These are phyloP conservation scores for Curvularia sp. DNA, from an alignment of 2,329 filamentous ascomycete species.

Conservation along the genomic window DNA sequence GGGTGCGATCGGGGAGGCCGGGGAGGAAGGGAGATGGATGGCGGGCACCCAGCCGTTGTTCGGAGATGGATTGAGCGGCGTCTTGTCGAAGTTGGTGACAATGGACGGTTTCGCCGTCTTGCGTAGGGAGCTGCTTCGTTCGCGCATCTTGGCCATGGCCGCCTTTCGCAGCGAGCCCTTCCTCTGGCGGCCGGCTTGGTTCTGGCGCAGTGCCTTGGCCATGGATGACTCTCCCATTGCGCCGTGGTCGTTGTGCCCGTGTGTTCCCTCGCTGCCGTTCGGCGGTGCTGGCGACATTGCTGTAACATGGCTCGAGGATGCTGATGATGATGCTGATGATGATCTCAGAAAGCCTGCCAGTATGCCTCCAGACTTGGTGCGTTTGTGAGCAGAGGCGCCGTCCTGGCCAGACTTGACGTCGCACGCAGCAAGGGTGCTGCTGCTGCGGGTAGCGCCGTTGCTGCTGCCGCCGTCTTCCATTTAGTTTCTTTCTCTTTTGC, in stretches of 20 bases:
- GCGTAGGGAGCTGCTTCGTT: constrained; percentile 40
- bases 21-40: constrained; percentile 25
- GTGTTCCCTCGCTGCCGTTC: constrained; percentile 26
- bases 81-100: constrained; percentile 48
- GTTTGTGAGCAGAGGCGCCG: constrained; percentile 34
- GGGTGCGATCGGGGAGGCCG: constrained; percentile 22
- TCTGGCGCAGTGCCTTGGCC: constrained; percentile 56
- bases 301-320: constrained; percentile 7
- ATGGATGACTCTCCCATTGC: constrained; percentile 33
- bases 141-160: constrained; percentile 69
- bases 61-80: constrained; percentile 46
- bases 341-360: constrained; percentile 60
- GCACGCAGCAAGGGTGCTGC: background rate
- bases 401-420: constrained; percentile 14
- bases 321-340: constrained; percentile 33
- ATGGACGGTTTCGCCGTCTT: constrained; percentile 30
- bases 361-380: constrained; percentile 69
- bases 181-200: constrained; percentile 65
- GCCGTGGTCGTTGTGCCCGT: constrained; percentile 39
- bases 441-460: background rate
- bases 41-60: constrained; percentile 38
- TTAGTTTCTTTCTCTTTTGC: constrained; percentile 6
- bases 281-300: constrained; percentile 42
- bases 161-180: constrained; percentile 88
- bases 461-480: constrained; percentile 34